phyloP scores from a whole-genome alignment of 345 rosid genomes.

The Sisymbrium irio region DNA sequence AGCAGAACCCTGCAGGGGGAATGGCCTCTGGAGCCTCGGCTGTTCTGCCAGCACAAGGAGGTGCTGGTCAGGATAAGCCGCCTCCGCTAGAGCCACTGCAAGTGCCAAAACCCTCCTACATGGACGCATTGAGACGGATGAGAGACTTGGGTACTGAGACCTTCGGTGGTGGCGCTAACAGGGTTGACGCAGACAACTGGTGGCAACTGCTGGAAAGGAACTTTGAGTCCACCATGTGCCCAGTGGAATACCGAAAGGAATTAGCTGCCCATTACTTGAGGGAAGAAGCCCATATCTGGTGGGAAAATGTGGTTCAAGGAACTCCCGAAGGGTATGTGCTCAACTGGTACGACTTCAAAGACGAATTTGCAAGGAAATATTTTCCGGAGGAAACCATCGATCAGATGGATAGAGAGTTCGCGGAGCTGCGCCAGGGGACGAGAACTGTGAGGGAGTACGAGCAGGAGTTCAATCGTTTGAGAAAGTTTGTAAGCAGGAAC shows the following conservation, averaged over 20 bases:
- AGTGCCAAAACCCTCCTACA: background rate
- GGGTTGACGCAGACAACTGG: background rate
- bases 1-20: background rate
- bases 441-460: constrained; percentile 4
- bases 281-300: constrained; percentile 5
- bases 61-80: background rate
- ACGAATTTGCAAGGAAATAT: background rate
- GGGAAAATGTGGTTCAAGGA: background rate
- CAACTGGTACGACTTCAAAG: background rate
- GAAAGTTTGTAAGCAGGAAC: background rate
- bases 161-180: background rate
- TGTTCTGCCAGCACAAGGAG: background rate
- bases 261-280: constrained; percentile 1
- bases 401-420: background rate
- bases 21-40: background rate
- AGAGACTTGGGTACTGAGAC: constrained; percentile 1
- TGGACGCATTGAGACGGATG: background rate
- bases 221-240: background rate
- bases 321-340: background rate
- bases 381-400: background rate
- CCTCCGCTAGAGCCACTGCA: background rate
- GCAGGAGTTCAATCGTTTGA: background rate
- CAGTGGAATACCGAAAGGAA: background rate
- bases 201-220: background rate
- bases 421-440: background rate